phyloP scores from a whole-genome alignment of 345 rosid species.

The Acer campestre region DNA sequence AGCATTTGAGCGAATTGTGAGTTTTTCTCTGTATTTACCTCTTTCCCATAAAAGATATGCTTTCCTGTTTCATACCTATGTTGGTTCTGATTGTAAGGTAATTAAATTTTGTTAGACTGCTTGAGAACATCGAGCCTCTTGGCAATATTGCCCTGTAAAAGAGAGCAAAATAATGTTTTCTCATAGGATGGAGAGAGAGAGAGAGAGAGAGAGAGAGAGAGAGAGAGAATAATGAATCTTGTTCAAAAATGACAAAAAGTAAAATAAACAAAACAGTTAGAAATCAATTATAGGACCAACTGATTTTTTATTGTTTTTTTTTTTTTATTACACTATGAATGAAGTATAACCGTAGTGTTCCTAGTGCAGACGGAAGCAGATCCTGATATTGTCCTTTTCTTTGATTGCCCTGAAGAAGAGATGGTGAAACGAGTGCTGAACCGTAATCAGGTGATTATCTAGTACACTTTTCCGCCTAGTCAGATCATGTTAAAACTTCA shows the following conservation, averaged over 20 bases:
- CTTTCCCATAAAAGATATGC: neutral
- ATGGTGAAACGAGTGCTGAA: slow-evolving; percentile 72
- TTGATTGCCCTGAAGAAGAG: slow-evolving; percentile 76
- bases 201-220: neutral
- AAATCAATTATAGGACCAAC: neutral
- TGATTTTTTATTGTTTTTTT: neutral
- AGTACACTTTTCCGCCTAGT: neutral
- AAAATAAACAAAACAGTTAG: neutral
- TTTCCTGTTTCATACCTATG: neutral
- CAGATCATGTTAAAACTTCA: slow-evolving; percentile 3
- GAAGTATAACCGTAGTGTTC: neutral
- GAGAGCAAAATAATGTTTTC: neutral
- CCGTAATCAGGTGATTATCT: slow-evolving; percentile 66
- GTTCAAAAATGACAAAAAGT: neutral
- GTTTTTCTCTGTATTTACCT: slow-evolving; percentile 23
- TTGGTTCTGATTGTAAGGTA: slow-evolving; percentile 7
- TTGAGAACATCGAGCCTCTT: neutral
- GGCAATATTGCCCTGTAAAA: neutral
- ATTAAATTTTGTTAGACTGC: slow-evolving; percentile 7
- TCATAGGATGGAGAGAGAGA: neutral
- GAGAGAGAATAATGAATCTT: neutral
- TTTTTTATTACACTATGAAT: neutral
- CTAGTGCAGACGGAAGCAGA: slow-evolving; percentile 53
- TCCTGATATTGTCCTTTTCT: slow-evolving; percentile 68
- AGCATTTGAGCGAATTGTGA: slow-evolving; percentile 74